phyloP scores from a whole-genome alignment of 768 basidiomycete species.

The Tylopilus sp. region DNA sequence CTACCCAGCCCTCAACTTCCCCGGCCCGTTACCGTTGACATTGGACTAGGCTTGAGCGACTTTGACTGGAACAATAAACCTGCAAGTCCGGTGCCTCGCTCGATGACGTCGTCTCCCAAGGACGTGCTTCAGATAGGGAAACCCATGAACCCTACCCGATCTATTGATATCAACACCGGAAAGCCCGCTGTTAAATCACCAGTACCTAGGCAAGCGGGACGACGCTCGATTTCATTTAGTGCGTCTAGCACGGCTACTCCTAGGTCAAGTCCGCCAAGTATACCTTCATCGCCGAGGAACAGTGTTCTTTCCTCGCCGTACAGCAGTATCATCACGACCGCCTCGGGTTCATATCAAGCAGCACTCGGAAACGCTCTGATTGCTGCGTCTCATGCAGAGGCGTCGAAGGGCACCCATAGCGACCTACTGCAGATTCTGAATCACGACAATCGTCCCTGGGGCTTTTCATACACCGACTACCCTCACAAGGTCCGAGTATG shows the following conservation, averaged over 20 bases:
- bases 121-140: slow-evolving; percentile 17
- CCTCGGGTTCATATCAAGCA: slow-evolving; percentile 45
- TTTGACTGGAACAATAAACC: slow-evolving; percentile 46
- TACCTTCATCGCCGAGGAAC: slow-evolving; percentile 51
- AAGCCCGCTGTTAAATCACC: slow-evolving; percentile 34
- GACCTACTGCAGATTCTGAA: slow-evolving; percentile 93
- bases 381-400: slow-evolving; percentile 93
- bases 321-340: slow-evolving; percentile 19
- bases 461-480: slow-evolving; percentile 82
- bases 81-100: slow-evolving; percentile 8
- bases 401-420: slow-evolving; percentile 83
- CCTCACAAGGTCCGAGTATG: slow-evolving; percentile 77
- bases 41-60: slow-evolving; percentile 54
- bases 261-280: slow-evolving; percentile 43
- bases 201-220: slow-evolving; percentile 49
- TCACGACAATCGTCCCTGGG: slow-evolving; percentile 85
- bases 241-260: slow-evolving; percentile 27
- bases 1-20: slow-evolving; percentile 52
- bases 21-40: slow-evolving; percentile 50
- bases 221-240: slow-evolving; percentile 70
- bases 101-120: slow-evolving; percentile 19
- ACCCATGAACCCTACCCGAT: slow-evolving; percentile 15
- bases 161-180: slow-evolving; percentile 29
- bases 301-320: slow-evolving; percentile 37
- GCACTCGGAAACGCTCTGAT: slow-evolving; percentile 87